Conservation (phyloP, 169 alveolate genomes). For the Plasmodium sp. region DNA sequence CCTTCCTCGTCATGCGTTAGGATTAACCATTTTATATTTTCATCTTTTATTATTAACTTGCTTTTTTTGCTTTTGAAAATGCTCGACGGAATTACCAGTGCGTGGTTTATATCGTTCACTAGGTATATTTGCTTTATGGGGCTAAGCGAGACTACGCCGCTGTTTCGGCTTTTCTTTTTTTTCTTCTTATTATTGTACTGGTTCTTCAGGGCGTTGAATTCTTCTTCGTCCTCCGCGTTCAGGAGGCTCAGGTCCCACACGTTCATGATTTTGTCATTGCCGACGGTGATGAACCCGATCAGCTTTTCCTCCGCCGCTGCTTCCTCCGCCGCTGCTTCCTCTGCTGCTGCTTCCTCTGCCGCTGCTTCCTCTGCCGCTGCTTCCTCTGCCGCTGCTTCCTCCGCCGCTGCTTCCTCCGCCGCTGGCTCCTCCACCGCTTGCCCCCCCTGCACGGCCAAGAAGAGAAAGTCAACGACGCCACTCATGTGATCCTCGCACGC, state of each 20-base stretch:
- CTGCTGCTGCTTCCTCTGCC: not conserved
- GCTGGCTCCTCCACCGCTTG: not conserved
- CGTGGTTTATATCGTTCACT: constrained; percentile 40
- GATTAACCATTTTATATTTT: constrained; percentile 72
- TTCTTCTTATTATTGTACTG: not conserved
- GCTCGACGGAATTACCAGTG: constrained; percentile 35
- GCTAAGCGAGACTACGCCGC: not conserved
- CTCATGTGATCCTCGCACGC: constrained; percentile 71
- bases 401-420: not conserved
- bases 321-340: not conserved
- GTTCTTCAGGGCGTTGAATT: not conserved
- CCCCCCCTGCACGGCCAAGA: constrained; percentile 23
- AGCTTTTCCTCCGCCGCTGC: constrained; percentile 16
- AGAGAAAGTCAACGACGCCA: constrained; percentile 47
- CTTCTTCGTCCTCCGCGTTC: constrained; percentile 33
- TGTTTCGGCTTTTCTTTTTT: constrained; percentile 1
- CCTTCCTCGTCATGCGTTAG: constrained; percentile 52
- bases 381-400: not conserved
- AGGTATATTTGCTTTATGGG: constrained; percentile 61
- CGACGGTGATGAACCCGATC: constrained; percentile 56
- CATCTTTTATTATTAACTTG: constrained; percentile 40
- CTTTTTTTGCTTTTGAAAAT: constrained; percentile 38
- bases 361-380: not conserved
- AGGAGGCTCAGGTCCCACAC: constrained; percentile 34
- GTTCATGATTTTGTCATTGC: constrained; percentile 73